phyloP scores from a whole-genome alignment of 2,329 filamentous ascomycete species.

The Lachnellula suecica region DNA sequence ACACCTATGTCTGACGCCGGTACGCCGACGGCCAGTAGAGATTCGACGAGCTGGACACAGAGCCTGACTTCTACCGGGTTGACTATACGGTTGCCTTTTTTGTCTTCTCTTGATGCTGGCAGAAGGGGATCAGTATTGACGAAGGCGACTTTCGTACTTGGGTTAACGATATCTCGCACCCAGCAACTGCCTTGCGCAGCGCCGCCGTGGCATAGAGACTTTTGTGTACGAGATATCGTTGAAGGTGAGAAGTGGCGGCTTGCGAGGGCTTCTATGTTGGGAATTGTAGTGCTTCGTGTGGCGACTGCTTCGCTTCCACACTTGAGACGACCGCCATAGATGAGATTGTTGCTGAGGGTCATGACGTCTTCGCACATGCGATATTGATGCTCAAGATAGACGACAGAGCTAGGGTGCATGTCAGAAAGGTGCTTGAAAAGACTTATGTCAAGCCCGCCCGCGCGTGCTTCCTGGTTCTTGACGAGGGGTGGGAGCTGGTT shows the following conservation, averaged over 20 bases:
- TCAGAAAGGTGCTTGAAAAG: slow-evolving; percentile 94
- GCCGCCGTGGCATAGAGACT: slow-evolving; percentile 52
- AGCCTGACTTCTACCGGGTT: slow-evolving; percentile 82
- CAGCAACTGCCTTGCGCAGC: slow-evolving; percentile 59
- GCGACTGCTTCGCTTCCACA: slow-evolving; percentile 82
- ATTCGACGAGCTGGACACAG: slow-evolving; percentile 76
- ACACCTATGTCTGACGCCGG: slow-evolving; percentile 79
- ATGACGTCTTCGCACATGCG: slow-evolving; percentile 98
- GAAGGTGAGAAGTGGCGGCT: slow-evolving; percentile 55
- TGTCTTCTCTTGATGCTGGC: slow-evolving; percentile 65
- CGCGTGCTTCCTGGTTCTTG: slow-evolving; percentile 82
- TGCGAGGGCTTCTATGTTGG: slow-evolving; percentile 60
- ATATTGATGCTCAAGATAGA: slow-evolving; percentile 93
- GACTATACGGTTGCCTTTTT: slow-evolving; percentile 80
- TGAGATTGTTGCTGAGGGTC: slow-evolving; percentile 87
- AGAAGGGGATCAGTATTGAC: slow-evolving; percentile 82
- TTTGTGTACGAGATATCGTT: slow-evolving; percentile 41
- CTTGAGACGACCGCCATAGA: slow-evolving; percentile 87
- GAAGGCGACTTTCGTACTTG: slow-evolving; percentile 75
- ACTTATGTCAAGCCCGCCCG: slow-evolving; percentile 86
- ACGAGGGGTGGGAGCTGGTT: slow-evolving; percentile 94
- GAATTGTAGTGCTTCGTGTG: slow-evolving; percentile 64
- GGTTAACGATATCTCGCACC: slow-evolving; percentile 70
- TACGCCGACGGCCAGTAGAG: slow-evolving; percentile 74
- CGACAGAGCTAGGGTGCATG: slow-evolving; percentile 80